phyloP scores from a whole-genome alignment of 2,329 filamentous ascomycete species.

The Colletotrichum australisinense region DNA sequence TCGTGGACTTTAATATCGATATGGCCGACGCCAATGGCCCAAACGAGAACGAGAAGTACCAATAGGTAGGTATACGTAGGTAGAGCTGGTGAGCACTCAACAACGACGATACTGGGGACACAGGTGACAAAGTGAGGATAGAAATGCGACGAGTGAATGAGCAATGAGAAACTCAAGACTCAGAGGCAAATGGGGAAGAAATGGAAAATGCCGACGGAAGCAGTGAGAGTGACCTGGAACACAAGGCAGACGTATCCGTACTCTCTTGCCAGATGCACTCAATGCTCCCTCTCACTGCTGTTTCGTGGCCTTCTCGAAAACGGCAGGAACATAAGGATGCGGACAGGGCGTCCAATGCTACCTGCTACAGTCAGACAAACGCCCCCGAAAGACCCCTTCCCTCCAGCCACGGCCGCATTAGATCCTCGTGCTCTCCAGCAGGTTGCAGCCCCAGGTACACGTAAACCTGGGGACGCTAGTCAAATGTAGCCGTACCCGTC shows the following conservation, averaged over 20 bases:
- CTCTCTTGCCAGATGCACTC: background rate
- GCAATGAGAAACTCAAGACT: background rate
- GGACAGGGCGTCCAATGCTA: background rate
- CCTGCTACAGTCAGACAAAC: background rate
- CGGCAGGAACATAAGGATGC: conserved; percentile 18
- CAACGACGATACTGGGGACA: too few species aligned
- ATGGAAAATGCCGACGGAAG: background rate
- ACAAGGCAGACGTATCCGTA: background rate
- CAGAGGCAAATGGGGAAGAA: background rate
- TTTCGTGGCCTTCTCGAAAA: conserved; percentile 36
- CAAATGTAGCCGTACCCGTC: background rate
- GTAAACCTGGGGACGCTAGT: background rate
- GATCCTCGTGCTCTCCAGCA: background rate
- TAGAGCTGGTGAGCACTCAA: background rate
- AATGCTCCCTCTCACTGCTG: conserved; percentile 10
- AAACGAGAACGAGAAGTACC: background rate
- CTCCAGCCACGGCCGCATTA: background rate
- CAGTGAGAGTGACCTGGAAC: background rate
- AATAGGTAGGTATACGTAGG: background rate
- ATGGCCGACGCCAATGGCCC: conserved; percentile 11
- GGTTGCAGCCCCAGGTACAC: background rate
- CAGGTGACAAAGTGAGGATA: background rate
- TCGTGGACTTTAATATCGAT: conserved; percentile 14
- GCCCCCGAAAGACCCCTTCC: background rate
- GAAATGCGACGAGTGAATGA: background rate